Base-by-base conservation (phyloP, 352 stramenopile genomes). In the Aphanomyces cochlioides region DNA sequence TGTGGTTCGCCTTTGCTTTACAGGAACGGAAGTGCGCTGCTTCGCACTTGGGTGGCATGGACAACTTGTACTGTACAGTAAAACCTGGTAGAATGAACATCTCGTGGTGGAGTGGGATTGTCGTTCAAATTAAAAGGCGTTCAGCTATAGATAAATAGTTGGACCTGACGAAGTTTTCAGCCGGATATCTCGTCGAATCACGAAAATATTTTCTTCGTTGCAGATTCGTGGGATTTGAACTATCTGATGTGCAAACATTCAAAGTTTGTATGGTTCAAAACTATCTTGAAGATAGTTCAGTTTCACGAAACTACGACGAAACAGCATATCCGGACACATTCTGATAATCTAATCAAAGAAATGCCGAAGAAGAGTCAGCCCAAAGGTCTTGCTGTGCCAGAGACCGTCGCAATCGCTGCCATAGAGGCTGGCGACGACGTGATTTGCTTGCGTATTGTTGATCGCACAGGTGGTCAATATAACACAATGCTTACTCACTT, bases 401-500 rank as follows among this genome's bases (percentile, higher is more conserved):
- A 19, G n/a, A 10, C 8, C 37, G 50, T 3, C n/a, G 50, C 28
- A 2, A 3, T 10, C 45, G 45, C 45, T 1, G 45, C 45, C 13
- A 53, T 1, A n/a, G 50, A 58, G 8, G n/a, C 50, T 13, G 50
- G 50, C 50, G n/a, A 19, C 50, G 8, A 58, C 50, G n/a, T 58
- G n/a, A 58, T 58, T 13, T 3, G n/a, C 8, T 34, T 58, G 1
- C 50, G 50, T 58, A 10, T 58, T 10, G 8, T 58, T n/a, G n/a
- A 19, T 10, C 8, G 50, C 13, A 58, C 50, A 21, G 0, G 50
- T 12, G 7, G 7, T 10, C 50, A 58, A 21, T 58, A 58, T 3
- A 58, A 58, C n/a, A 58, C n/a, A n/a, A 58, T 58, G 50, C 8
- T 58, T 34, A 21, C 50, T 10, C 50, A 19, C 50, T 58, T 58